Conservation (phyloP, 2,329 filamentous ascomycete genomes). For the Stagonosporopsis chrysanthemi region DNA sequence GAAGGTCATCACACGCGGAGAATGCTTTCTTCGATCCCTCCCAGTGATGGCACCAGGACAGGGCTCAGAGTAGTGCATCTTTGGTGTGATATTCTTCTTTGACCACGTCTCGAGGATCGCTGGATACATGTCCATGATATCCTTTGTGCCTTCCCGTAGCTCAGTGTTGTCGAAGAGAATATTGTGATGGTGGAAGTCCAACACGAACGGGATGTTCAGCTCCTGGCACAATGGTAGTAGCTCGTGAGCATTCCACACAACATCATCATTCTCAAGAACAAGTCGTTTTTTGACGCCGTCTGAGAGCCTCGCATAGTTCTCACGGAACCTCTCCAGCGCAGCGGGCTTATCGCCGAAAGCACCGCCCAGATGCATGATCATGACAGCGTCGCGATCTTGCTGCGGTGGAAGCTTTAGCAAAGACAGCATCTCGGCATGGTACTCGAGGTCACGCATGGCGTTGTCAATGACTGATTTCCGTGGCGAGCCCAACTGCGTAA, state of each 20-base stretch:
- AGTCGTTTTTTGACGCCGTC: slow-evolving; percentile 78
- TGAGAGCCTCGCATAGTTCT: slow-evolving; percentile 74
- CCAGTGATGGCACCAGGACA: slow-evolving; percentile 77
- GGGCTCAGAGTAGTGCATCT: slow-evolving; percentile 96
- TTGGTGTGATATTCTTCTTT: slow-evolving; percentile 83
- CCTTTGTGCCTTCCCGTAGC: slow-evolving; percentile 82
- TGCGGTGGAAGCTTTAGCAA: slow-evolving; percentile 80
- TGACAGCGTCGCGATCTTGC: slow-evolving; percentile 83
- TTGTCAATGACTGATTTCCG: slow-evolving; percentile 77
- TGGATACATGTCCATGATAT: slow-evolving; percentile 77
- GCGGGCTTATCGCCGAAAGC: slow-evolving; percentile 85
- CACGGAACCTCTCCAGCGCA: slow-evolving; percentile 77
- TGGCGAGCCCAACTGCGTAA: slow-evolving; percentile 89
- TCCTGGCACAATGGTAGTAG: slow-evolving; percentile 89
- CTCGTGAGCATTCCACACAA: slow-evolving; percentile 91
- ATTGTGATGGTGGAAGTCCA: slow-evolving; percentile 96
- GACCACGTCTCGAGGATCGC: slow-evolving; percentile 86
- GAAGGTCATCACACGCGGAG: slow-evolving; percentile 76
- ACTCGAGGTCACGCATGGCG: slow-evolving; percentile 82
- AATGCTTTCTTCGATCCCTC: slow-evolving; percentile 84
- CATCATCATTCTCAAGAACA: slow-evolving; percentile 94
- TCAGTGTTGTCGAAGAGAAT: slow-evolving; percentile 80
- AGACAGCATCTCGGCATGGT: slow-evolving; percentile 84
- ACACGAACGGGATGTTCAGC: slow-evolving; percentile 88
- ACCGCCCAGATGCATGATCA: slow-evolving; percentile 94